These are phyloP conservation scores for Ophiocordyceps camponoti-rufipedis DNA, from an alignment of 2,329 filamentous ascomycete genomes.

Conservation along the genomic window DNA sequence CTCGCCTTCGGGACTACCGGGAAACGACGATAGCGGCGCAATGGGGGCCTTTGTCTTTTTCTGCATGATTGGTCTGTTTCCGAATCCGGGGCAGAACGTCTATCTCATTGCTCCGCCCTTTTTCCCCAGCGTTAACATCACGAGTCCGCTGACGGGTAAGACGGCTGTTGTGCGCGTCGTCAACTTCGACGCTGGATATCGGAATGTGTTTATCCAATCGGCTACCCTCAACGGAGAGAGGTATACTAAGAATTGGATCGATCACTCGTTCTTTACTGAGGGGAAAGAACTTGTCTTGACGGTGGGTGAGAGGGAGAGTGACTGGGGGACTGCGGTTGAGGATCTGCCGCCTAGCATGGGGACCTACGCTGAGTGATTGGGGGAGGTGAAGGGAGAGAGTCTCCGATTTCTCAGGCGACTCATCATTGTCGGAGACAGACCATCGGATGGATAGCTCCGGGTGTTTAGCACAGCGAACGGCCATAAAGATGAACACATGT, in stretches of 20 bases:
- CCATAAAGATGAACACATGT: no score
- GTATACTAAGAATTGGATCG: constrained; percentile 49
- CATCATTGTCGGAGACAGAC: no score
- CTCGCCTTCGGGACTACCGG: constrained; percentile 40
- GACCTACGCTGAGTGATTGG: neutral
- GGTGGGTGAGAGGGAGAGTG: constrained; percentile 40
- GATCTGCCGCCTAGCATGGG: constrained; percentile 42
- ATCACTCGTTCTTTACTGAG: constrained; percentile 47
- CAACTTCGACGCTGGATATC: constrained; percentile 41
- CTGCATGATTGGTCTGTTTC: constrained; percentile 53
- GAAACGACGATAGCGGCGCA: constrained; percentile 53
- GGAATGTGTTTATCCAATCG: constrained; percentile 45
- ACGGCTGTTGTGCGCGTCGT: constrained; percentile 39
- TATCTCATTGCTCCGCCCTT: constrained; percentile 56
- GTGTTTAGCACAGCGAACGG: no score
- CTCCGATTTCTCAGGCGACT: neutral
- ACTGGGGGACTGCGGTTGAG: constrained; percentile 39
- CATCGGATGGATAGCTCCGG: no score
- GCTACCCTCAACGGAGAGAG: constrained; percentile 40
- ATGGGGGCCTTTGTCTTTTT: constrained; percentile 52
- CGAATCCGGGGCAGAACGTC: constrained; percentile 48
- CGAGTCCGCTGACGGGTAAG: constrained; percentile 36
- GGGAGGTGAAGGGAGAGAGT: neutral
- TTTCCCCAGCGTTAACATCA: constrained; percentile 42
- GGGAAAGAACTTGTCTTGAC: constrained; percentile 46